phyloP scores from a whole-genome alignment of 2,329 filamentous ascomycete genomes.

The Escovopsis weberi region DNA sequence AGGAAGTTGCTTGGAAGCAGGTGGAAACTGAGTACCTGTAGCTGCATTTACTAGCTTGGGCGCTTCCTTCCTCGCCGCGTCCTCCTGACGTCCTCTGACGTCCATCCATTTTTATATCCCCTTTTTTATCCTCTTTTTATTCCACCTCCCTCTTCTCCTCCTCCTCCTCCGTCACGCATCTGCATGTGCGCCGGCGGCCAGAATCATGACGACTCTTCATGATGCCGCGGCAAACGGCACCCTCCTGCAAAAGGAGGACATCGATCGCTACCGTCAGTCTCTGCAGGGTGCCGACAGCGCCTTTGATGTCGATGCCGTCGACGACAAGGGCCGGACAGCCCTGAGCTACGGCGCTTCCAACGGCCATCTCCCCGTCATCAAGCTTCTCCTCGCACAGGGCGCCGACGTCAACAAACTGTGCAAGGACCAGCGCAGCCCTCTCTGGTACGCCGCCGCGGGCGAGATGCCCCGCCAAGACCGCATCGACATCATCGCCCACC shows the following conservation, averaged over 20 bases:
- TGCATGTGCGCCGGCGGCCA: no score
- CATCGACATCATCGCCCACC: neutral
- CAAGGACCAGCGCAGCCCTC: neutral
- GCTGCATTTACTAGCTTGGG: no score
- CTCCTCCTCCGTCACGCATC: neutral
- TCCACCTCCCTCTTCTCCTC: neutral
- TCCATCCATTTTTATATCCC: no score
- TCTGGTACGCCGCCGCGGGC: slow-evolving; percentile 1
- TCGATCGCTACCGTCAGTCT: neutral
- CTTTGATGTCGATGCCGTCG: neutral
- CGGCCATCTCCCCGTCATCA: slow-evolving; percentile 1
- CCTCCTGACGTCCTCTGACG: no score
- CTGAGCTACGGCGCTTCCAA: neutral
- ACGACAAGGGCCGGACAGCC: neutral
- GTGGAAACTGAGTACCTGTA: no score
- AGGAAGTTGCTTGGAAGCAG: no score
- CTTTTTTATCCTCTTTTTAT: neutral
- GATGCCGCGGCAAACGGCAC: neutral
- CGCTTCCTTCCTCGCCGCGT: no score
- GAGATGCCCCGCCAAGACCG: slow-evolving; percentile 1
- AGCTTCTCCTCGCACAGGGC: neutral
- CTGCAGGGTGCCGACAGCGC: no score
- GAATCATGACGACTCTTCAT: slow-evolving; percentile 1
- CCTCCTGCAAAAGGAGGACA: neutral
- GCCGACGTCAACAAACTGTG: slow-evolving; percentile 1